Base-by-base conservation (phyloP, 805 yeast species). In the Grigorovia transvaalensis region DNA sequence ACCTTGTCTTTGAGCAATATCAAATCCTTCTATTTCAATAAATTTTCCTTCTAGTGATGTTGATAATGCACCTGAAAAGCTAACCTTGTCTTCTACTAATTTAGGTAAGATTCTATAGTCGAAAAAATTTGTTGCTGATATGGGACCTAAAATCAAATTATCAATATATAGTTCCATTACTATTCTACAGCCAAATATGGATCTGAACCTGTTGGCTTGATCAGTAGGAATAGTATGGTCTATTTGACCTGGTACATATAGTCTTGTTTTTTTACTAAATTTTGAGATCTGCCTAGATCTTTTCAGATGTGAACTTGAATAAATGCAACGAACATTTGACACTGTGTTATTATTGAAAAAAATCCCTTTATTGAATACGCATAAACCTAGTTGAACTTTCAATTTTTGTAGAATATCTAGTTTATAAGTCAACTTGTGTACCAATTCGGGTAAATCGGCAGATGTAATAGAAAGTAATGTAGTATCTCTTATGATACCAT, bases 11-110 rank as follows among this genome's bases (percentile, higher is more conserved):
- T 70, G 69, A 2, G 61, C 68, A 18, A 74, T 65, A 44, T 63
- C 61, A 3, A 67, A 51, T 15, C 64, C 59, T 6, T 66, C 63
- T 2, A 66, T 63, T 50, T 69, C 63, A 27, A 71, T 70, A 11
- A 83, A 56, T 62, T 84, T 84, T 29, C 80, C 70, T 54, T 85
- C 91, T 49, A 81, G 53, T 2, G 82, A 70, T 51, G 83, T 83
- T 0, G 79, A 72, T 8, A 84, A 62, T 38, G 85, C 75, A 0
- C 91, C 93, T 45, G 73, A 67, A 38, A 75, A 74, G 9, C 65
- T 60, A 23, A 76, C 63, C 4, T 55, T 58, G 0, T 54, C 33
- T 19, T 67, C 66, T n/a, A 63, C 64, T 6, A 54, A 47, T 5
- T 50, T 33, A 30, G 71, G 67, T 20, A 80, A 61, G 0, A 76